phyloP scores from a whole-genome alignment of 1,284 basidiomycete genomes.

The Ganoderma sp. region DNA sequence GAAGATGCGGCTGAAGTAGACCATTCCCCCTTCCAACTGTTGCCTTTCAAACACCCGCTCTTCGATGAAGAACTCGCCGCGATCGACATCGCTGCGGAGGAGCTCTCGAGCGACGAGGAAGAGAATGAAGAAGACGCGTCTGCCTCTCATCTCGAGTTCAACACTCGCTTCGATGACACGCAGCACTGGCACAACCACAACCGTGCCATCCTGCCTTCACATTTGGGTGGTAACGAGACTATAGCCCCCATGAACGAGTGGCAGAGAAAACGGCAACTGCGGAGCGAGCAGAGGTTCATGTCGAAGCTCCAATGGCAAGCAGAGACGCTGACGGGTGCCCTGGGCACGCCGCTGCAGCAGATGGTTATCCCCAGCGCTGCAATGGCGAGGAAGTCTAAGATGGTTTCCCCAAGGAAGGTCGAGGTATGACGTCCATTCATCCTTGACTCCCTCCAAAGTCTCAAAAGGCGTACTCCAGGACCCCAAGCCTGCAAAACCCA shows the following conservation, averaged over 20 bases:
- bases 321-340: conserved; percentile 65
- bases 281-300: conserved; percentile 62
- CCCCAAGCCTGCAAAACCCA: conserved; percentile 27
- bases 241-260: conserved; percentile 41
- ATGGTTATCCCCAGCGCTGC: conserved; percentile 55
- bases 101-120: conserved; percentile 34
- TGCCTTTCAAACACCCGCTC: conserved; percentile 58
- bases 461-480: conserved; percentile 9
- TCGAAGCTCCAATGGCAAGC: conserved; percentile 61
- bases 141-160: conserved; percentile 45
- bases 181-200: conserved; percentile 64
- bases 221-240: conserved; percentile 54
- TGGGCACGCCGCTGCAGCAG: conserved; percentile 56
- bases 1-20: background rate
- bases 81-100: conserved; percentile 42
- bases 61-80: conserved; percentile 53
- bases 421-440: conserved; percentile 7
- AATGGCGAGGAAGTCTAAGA: conserved; percentile 19
- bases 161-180: conserved; percentile 54
- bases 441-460: no score
- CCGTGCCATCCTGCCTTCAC: conserved; percentile 56
- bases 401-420: conserved; percentile 1
- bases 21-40: conserved; percentile 39
- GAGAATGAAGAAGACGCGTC: conserved; percentile 34
- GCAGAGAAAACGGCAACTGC: conserved; percentile 47